Conservation (phyloP, 1,139 yeast species). For the Wickerhamiella infanticola region DNA sequence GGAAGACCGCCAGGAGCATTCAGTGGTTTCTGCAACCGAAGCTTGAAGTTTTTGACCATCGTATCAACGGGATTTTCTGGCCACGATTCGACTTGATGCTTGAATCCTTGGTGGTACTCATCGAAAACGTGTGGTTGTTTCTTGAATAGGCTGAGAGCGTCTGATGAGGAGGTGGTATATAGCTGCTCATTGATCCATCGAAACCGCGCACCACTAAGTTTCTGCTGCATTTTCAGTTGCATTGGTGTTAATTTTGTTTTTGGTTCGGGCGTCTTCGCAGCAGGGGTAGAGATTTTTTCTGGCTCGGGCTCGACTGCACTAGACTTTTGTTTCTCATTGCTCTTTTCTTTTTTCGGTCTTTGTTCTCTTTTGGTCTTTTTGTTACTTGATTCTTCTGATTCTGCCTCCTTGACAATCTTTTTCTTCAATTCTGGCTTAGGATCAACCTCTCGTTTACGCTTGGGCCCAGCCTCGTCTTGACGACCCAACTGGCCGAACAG, state of each 20-base stretch:
- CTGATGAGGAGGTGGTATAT: conserved; percentile 66
- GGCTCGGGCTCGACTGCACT: neutral
- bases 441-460: conserved; percentile 4
- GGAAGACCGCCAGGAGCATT: conserved; percentile 96
- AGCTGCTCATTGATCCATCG: conserved; percentile 96
- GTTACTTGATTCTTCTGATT: conserved; percentile 20
- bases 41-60: conserved; percentile 56
- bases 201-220: conserved; percentile 84
- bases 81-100: conserved; percentile 92
- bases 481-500: conserved; percentile 6
- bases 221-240: conserved; percentile 91
- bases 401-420: conserved; percentile 5
- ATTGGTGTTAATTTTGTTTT: conserved; percentile 55
- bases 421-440: conserved; percentile 9
- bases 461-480: neutral
- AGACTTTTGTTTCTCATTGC: neutral
- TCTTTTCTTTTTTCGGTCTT: conserved; percentile 16
- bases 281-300: neutral
- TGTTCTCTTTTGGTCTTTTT: conserved; percentile 25
- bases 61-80: conserved; percentile 95
- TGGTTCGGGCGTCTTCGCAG: neutral
- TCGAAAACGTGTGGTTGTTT: conserved; percentile 82
- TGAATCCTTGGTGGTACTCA: conserved; percentile 89
- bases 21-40: conserved; percentile 47
- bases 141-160: conserved; percentile 56